Evolutionary conservation across 768 basidiomycete genomes (phyloP).

Genomic region (Boletus tylopilopsis): DNA sequence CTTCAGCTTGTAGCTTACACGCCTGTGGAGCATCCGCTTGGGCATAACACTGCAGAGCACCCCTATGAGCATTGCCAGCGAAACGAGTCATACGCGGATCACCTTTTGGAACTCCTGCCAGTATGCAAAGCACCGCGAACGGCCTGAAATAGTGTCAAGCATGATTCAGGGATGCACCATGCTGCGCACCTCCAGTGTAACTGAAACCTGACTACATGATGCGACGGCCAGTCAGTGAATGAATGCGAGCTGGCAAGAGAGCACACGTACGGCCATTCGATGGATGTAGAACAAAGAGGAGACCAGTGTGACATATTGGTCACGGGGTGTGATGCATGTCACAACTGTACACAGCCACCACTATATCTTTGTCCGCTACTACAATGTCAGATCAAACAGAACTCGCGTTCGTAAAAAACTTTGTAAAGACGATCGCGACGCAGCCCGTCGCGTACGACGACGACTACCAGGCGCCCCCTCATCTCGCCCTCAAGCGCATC

Average conservation of each 20-base stretch:
- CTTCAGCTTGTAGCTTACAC: conserved; percentile 70
- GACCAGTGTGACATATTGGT: conserved; percentile 18
- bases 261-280: conserved; percentile 38
- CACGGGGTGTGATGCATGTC: conserved; percentile 19
- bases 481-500: conserved; percentile 64
- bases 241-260: not conserved
- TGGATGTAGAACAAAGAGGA: conserved; percentile 5
- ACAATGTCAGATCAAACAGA: conserved; percentile 55
- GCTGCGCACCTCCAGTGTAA: conserved; percentile 53
- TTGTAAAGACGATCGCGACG: conserved; percentile 57
- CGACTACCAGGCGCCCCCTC: conserved; percentile 72
- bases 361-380: not conserved
- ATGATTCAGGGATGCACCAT: not conserved
- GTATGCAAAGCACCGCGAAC: conserved; percentile 82
- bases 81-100: not conserved
- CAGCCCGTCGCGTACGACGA: conserved; percentile 69
- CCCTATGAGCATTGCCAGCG: conserved; percentile 9
- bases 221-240: conserved; percentile 10
- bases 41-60: conserved; percentile 69
- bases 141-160: conserved; percentile 44
- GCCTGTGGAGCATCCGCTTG: conserved; percentile 68
- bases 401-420: conserved; percentile 61
- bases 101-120: conserved; percentile 91
- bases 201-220: conserved; percentile 57
- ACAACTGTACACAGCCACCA: conserved; percentile 22